Base-by-base conservation (phyloP, 1,284 basidiomycete genomes). In the Amylostereum chailletii region DNA sequence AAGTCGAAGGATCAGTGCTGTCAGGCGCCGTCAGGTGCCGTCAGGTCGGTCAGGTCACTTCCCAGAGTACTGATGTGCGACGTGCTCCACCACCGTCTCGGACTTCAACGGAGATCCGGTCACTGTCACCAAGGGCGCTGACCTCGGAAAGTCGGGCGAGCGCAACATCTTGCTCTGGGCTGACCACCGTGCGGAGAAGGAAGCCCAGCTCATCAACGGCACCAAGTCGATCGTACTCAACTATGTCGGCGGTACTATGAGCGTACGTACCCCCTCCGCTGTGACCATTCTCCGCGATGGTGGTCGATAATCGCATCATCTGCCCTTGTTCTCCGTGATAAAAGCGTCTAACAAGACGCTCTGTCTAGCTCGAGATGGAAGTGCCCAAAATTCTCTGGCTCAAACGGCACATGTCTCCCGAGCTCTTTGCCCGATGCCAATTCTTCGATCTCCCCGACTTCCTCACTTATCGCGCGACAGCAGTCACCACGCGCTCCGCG, bases 391-490 rank as follows among this genome's bases (percentile, higher is more conserved):
- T 94, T 8, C 81, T 98, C 34, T 99, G 95, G 95, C 75, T 99
- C 42, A 96, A 94, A 68, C 85, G 83, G 53, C 77, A 91, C 69
- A 94, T 97, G 91, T 65, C 78, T 2, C 62, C 77, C 0, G 71
- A 77, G 9, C 71, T 72, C n/a, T 99, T 99, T 69, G 72, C 81
- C 42, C 70, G 77, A 47, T 93, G 86, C 70, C 87, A 92, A 66
- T 95, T 99, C 73, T 99, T 96, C 67, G 96, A 99, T 68, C 79
- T 99, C 30, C 95, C 95, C 10, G 95, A 99, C 70, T 98, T 86
- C 71, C 79, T 99, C 49, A 96, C 95, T 0, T 99, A 94, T 72
- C 85, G 83, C 48, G 91, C 93, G 3, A 99, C 96, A 1, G 76
- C 74, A 27, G 76, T 82, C 53, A 72, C 74, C 55, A 86, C 87